Evolutionary conservation across 495 filamentous ascomycete genomes (phyloP), one percentile per base, ranked within the genome.

Genomic region (Neurospora sp.): DNA sequence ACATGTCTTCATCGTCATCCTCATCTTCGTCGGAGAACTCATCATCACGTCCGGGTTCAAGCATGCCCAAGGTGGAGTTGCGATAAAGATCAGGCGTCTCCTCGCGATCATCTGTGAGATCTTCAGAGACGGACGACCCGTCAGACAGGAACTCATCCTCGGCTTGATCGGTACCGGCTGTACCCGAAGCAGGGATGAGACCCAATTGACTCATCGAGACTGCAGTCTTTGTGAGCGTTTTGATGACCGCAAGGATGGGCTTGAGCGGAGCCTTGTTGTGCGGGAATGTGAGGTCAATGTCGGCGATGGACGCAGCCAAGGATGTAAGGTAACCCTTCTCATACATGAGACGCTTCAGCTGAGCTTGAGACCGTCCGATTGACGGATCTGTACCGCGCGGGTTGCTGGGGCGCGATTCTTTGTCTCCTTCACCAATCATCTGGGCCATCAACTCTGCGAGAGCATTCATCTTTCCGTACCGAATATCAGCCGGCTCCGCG

Each of bases 1-100:
- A 94, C 91, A 96, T 93, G 76, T 95, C 93, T 78, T 94, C 92
- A 70, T 89, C 85, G 27, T 86, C 89, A 76, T 94, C 93, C 72
- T 91, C 87, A 16, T 84, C 88, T 71, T 88, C 89, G 72, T 90
- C 90, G 7, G 90, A 92, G 73, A 91, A 92, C 71, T 92, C 91
- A 73, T 93, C 91, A 75, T 93, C 91, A 75, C 93, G 88, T 74
- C 89, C 88, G 75, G 92, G 93, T 79, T 98, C 96, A 73, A 97
- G 90, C 89, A 99, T 94, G 44, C 96, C 96, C 40, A 99, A 86
- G 5, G 96, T 93, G 5, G 96, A 98, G 79, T 98, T 97, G 49
- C 96, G 91, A 83, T 97, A 98, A 9, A 99, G 88, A 84, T 99
- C 96, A 27, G 96, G 96, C 9, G 96, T 98, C 79, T 98, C 95